Conservation (phyloP, 257 asterid species). For the Prunella vulgaris region DNA sequence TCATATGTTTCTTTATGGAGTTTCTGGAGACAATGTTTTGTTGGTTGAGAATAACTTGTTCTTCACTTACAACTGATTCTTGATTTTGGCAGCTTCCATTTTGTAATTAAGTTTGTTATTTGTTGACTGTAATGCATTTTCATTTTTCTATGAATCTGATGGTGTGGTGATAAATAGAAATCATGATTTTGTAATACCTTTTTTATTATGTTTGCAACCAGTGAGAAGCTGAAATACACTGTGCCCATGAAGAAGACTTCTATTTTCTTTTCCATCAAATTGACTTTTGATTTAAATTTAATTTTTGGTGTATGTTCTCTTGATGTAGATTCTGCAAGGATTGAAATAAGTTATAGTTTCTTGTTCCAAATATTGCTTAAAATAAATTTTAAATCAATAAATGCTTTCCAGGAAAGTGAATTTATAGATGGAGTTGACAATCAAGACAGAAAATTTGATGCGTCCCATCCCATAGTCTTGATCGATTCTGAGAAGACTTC, state of each 20-base stretch:
- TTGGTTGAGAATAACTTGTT: not conserved
- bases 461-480: constrained; percentile 44
- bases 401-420: constrained; percentile 42
- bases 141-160: not conserved
- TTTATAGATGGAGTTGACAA: constrained; percentile 21
- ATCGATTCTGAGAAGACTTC: constrained; percentile 49
- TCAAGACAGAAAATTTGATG: constrained; percentile 23
- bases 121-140: not conserved
- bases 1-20: not conserved
- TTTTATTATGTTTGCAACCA: not conserved
- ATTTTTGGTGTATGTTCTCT: not conserved
- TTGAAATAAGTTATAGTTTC: not conserved
- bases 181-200: not conserved
- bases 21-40: not conserved
- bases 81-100: not conserved
- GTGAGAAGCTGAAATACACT: not conserved
- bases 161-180: not conserved
- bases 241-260: not conserved
- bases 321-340: constrained; percentile 8
- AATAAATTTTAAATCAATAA: not conserved
- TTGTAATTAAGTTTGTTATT: not conserved
- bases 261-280: not conserved
- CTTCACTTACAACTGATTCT: not conserved
- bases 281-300: not conserved
- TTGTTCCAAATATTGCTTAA: constrained; percentile 11